Evolutionary conservation across 202 grass and related monocot genomes (phyloP).

Genomic region (Setaria viridis): DNA sequence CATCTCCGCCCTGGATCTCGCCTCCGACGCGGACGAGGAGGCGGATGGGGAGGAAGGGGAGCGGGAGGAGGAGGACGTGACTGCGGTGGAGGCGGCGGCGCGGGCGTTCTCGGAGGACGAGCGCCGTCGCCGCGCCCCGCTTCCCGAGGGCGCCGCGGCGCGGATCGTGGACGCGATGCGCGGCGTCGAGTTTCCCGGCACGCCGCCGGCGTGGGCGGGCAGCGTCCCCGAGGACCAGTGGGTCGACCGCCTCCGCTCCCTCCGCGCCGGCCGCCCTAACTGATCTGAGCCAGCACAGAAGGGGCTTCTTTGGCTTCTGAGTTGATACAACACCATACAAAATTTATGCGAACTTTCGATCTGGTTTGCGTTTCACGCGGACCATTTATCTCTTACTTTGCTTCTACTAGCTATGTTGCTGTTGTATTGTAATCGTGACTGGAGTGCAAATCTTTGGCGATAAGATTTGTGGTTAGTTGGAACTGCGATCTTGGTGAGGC

Average conservation of each 20-base stretch:
- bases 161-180: conserved; percentile 63
- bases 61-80: conserved; percentile 16
- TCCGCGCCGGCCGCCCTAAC: conserved; percentile 34
- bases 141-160: conserved; percentile 46
- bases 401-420: neutral
- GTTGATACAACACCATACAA: neutral
- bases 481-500: neutral
- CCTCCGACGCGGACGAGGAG: conserved; percentile 19
- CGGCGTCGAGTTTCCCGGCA: conserved; percentile 52
- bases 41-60: neutral
- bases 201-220: conserved; percentile 53
- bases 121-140: conserved; percentile 47
- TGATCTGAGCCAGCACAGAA: neutral
- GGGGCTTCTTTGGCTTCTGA: neutral
- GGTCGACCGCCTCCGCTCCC: conserved; percentile 48
- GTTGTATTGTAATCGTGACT: neutral
- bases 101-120: conserved; percentile 46
- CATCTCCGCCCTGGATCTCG: conserved; percentile 53
- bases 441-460: neutral
- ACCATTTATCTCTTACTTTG: neutral
- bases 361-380: neutral
- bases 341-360: neutral
- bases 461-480: neutral
- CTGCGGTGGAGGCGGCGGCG: conserved; percentile 5
- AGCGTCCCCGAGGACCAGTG: conserved; percentile 55